phyloP scores from a whole-genome alignment of 805 yeast species.

The Cyberlindnera misumaiensis region DNA sequence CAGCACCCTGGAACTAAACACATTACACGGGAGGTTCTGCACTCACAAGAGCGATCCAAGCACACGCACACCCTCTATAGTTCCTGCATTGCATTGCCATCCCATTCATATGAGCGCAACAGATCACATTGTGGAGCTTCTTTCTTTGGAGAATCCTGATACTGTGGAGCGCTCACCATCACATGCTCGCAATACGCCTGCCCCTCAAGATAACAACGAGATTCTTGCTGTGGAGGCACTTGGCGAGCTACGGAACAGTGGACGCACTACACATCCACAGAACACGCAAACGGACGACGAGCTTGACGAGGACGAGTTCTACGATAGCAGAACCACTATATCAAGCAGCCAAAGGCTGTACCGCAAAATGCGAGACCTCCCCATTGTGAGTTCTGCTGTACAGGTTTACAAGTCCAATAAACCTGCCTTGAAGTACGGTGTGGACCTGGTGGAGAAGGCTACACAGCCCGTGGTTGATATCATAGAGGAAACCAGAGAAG shows the following conservation, averaged over 20 bases:
- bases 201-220: not conserved
- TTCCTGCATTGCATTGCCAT: no score
- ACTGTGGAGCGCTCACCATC: not conserved
- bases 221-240: constrained; percentile 21
- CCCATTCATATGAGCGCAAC: no score
- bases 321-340: constrained; percentile 24
- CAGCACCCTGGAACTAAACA: no score
- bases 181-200: constrained; percentile 3
- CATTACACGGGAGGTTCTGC: no score
- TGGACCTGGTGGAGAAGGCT: constrained; percentile 51
- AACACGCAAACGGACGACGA: not conserved
- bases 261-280: constrained; percentile 6
- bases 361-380: constrained; percentile 34
- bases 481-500: constrained; percentile 31
- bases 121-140: no score
- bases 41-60: no score
- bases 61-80: no score
- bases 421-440: constrained; percentile 49
- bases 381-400: constrained; percentile 26
- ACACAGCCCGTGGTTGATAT: constrained; percentile 46
- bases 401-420: constrained; percentile 33
- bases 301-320: constrained; percentile 31
- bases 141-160: no score
- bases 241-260: constrained; percentile 21
- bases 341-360: constrained; percentile 26